A percentile compares a stretch with the other conserved stretches of the same genome.
phyloP scores from a whole-genome alignment of 257 asterid species.

The Nicotiana tomentosiformis region DNA sequence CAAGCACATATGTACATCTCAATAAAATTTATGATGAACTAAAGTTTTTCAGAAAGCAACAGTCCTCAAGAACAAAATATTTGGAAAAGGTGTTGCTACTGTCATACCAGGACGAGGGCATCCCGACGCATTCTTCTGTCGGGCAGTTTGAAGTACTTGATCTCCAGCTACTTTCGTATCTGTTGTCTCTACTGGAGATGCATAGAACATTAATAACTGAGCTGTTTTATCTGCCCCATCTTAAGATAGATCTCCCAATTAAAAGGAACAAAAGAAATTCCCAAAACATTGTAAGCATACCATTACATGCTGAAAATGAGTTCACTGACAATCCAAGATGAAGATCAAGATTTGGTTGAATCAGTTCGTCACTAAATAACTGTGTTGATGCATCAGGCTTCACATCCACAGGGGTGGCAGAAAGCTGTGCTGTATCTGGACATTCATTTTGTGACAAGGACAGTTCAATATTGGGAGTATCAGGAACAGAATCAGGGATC shows the following conservation, averaged over 20 bases:
- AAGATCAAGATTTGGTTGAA: conserved; percentile 41
- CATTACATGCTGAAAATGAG: conserved; percentile 42
- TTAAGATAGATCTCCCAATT: conserved; percentile 18
- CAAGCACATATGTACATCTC: conserved; percentile 17
- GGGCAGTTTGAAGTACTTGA: conserved; percentile 31
- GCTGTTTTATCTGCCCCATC: not conserved
- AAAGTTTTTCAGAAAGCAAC: conserved; percentile 17
- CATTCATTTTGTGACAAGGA: conserved; percentile 28
- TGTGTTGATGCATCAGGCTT: conserved; percentile 18
- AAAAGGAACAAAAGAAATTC: conserved; percentile 9
- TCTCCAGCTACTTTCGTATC: conserved; percentile 24
- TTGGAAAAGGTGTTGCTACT: not conserved
- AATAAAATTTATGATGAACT: conserved; percentile 5
- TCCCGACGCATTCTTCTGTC: conserved; percentile 24
- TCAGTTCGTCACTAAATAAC: conserved; percentile 16
- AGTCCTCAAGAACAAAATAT: conserved; percentile 3
- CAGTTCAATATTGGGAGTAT: conserved; percentile 27
- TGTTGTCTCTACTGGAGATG: conserved; percentile 26
- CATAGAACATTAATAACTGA: conserved; percentile 11
- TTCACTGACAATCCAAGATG: conserved; percentile 33
- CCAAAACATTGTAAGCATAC: conserved; percentile 17
- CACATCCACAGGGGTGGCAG: conserved; percentile 24
- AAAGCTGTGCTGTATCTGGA: conserved; percentile 19
- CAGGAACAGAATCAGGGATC: conserved; percentile 25
- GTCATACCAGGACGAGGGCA: conserved; percentile 48